Evolutionary conservation across 2,329 filamentous ascomycete genomes (phyloP).

Genomic region (Colletotrichum cuscutae): DNA sequence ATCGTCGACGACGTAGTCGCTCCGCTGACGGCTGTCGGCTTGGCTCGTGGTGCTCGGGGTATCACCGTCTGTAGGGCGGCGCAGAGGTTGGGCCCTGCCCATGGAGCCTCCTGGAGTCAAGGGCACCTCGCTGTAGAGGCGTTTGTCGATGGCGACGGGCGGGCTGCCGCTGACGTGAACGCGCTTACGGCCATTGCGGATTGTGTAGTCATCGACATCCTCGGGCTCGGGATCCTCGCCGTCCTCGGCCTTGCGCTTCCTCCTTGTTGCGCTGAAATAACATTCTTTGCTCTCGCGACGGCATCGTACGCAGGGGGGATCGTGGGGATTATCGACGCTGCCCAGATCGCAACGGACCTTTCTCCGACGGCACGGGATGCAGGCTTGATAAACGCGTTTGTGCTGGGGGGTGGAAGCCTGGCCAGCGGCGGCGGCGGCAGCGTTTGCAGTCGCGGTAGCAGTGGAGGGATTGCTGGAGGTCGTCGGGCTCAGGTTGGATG

Average conservation of each 20-base stretch:
- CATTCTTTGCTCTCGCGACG: constrained; percentile 96
- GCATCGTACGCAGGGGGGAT: constrained; percentile 93
- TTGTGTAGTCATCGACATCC: constrained; percentile 72
- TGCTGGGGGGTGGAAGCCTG: constrained; percentile 51
- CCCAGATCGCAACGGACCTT: constrained; percentile 73
- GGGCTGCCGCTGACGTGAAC: constrained; percentile 60
- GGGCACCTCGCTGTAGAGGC: constrained; percentile 64
- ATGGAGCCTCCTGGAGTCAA: constrained; percentile 73
- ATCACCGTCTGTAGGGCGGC: constrained; percentile 63
- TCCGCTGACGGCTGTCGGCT: constrained; percentile 40
- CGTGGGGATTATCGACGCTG: constrained; percentile 91
- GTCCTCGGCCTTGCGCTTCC: constrained; percentile 85
- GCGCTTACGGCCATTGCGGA: constrained; percentile 80
- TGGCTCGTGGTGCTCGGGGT: constrained; percentile 45
- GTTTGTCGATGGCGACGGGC: constrained; percentile 54
- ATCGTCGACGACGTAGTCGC: constrained; percentile 54
- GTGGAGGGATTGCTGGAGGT: constrained; percentile 35
- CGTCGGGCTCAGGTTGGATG: constrained; percentile 31
- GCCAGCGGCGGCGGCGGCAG: constrained; percentile 21
- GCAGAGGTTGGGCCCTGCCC: constrained; percentile 73
- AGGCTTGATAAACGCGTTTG: constrained; percentile 72
- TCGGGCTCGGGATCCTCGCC: constrained; percentile 56
- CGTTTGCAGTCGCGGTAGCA: constrained; percentile 28
- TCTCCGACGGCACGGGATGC: constrained; percentile 69
- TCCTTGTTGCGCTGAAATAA: constrained; percentile 93